These are phyloP conservation scores for Morella rubra DNA, from an alignment of 306 rosid genomes.

Conservation along the genomic window DNA sequence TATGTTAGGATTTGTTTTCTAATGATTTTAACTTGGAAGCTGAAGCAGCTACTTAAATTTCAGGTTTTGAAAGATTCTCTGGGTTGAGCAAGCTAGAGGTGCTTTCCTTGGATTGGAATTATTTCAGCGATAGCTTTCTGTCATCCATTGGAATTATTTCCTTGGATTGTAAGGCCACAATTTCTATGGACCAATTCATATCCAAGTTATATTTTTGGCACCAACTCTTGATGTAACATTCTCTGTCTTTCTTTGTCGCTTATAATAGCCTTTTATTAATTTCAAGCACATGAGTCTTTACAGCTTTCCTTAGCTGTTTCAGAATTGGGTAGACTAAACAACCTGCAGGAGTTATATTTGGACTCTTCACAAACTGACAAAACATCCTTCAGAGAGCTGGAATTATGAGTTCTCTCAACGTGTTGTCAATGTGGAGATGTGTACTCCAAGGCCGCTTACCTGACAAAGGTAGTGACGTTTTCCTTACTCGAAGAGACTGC, in stretches of 20 bases:
- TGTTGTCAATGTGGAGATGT: background rate
- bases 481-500: too few species aligned
- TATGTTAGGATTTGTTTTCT: too few species aligned
- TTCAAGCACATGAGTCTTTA: too few species aligned
- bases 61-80: background rate
- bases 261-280: too few species aligned
- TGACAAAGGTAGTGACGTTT: background rate
- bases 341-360: background rate
- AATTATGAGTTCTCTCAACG: background rate
- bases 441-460: background rate
- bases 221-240: too few species aligned
- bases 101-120: background rate
- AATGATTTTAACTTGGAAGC: too few species aligned
- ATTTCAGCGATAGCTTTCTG: background rate
- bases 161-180: too few species aligned
- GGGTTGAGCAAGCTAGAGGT: background rate
- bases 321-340: background rate
- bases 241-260: too few species aligned
- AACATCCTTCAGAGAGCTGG: background rate
- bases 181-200: too few species aligned
- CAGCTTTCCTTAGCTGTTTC: too few species aligned
- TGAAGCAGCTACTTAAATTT: too few species aligned
- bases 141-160: background rate
- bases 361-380: background rate
- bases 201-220: too few species aligned